A percentile compares a stretch with the other conserved stretches of the same genome.
Conservation (phyloP, 495 filamentous ascomycete genomes). For the Pyronema domesticum region DNA sequence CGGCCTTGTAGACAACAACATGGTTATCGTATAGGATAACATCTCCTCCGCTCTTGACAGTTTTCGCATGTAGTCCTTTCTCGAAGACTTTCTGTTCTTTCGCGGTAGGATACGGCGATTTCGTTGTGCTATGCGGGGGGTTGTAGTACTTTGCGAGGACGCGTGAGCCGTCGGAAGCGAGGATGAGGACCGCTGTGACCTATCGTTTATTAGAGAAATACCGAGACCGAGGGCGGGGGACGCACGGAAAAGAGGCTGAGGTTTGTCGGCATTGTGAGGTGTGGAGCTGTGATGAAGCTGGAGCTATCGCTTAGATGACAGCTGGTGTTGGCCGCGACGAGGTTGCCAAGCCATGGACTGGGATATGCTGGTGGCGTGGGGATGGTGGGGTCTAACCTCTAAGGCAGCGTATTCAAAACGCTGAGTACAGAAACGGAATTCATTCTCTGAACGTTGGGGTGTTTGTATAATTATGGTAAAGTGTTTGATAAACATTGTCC, state of each 20-base stretch:
- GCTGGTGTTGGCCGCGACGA: no score
- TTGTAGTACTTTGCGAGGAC: slow-evolving; percentile 92
- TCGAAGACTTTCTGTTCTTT: slow-evolving; percentile 89
- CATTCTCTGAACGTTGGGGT: no score
- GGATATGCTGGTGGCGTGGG: no score
- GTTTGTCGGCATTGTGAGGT: slow-evolving; percentile 9
- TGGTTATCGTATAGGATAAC: slow-evolving; percentile 91
- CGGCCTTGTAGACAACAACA: slow-evolving; percentile 89
- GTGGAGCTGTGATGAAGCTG: no score
- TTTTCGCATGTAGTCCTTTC: slow-evolving; percentile 88
- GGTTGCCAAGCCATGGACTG: no score
- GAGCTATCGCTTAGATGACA: no score
- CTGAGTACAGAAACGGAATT: no score
- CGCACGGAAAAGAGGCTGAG: slow-evolving; percentile 58
- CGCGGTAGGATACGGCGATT: slow-evolving; percentile 56
- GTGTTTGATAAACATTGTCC: no score
- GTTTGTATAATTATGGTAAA: no score
- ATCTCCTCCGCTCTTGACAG: slow-evolving; percentile 69
- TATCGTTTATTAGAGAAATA: neutral
- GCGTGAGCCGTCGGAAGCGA: slow-evolving; percentile 70
- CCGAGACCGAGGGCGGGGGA: neutral
- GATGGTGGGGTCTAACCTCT: no score
- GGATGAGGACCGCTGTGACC: slow-evolving; percentile 54
- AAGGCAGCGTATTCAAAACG: no score
- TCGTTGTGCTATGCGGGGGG: slow-evolving; percentile 51